Evolutionary conservation across 83 land plant species (phyloP).

Genomic region (Picea engelmannii): DNA sequence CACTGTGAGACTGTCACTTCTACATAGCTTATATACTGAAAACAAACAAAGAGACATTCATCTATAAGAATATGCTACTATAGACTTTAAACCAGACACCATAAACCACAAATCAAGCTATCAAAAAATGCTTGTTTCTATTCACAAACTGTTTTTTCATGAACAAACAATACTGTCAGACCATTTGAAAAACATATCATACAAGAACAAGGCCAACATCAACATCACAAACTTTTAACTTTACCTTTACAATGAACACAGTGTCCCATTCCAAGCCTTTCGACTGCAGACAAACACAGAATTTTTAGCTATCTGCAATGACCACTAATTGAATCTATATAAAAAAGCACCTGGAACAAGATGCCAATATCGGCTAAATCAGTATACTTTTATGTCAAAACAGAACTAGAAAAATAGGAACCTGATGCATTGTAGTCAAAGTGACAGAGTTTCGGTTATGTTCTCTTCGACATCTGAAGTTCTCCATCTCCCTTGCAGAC

Average conservation of each 20-base stretch:
- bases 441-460: constrained; percentile 90
- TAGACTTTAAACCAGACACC: no score
- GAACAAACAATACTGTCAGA: no score
- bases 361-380: not conserved
- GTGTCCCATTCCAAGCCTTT: constrained; percentile 98
- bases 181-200: no score
- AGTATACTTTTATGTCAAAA: not conserved
- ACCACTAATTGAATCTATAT: not conserved
- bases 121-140: no score
- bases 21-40: no score
- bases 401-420: constrained; percentile 15
- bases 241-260: constrained; percentile 97
- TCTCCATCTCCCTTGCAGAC: constrained; percentile 71
- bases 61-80: no score
- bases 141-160: no score
- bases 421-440: constrained; percentile 99
- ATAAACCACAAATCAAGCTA: no score
- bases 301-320: not conserved
- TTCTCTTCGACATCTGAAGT: constrained; percentile 62
- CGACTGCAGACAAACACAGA: constrained; percentile 59
- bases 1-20: no score
- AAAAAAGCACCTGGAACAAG: not conserved
- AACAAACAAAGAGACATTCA: no score
- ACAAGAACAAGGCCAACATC: not conserved
- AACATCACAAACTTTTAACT: not conserved